Evolutionary conservation across 2,329 filamentous ascomycete genomes (phyloP).

Genomic region (Thielaviopsis cerberus): DNA sequence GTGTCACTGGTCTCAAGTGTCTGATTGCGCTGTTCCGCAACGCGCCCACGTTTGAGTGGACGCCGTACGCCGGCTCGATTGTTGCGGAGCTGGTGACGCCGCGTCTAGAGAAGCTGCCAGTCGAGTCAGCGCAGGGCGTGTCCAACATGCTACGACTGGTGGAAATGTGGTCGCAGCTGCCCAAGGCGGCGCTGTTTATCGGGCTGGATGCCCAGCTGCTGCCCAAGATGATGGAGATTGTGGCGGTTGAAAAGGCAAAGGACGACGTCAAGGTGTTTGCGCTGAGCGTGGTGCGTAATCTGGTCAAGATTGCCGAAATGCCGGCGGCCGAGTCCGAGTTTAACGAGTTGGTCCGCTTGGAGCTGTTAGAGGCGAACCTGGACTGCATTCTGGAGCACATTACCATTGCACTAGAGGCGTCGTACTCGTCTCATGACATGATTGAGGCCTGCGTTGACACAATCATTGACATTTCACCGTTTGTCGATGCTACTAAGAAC

Average conservation of each 20-base stretch:
- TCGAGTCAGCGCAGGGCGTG: slow-evolving; percentile 75
- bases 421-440: slow-evolving; percentile 48
- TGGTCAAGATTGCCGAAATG: slow-evolving; percentile 42
- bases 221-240: slow-evolving; percentile 49
- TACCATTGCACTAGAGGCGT: slow-evolving; percentile 43
- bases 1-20: slow-evolving; percentile 64
- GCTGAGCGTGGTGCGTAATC: slow-evolving; percentile 52
- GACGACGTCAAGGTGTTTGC: slow-evolving; percentile 74
- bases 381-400: slow-evolving; percentile 48
- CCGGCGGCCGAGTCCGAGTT: slow-evolving; percentile 36
- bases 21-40: slow-evolving; percentile 61
- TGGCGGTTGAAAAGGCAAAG: slow-evolving; percentile 56
- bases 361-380: slow-evolving; percentile 38
- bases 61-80: slow-evolving; percentile 48
- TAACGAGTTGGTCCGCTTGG: slow-evolving; percentile 35
- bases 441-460: slow-evolving; percentile 63
- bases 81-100: slow-evolving; percentile 60
- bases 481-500: slow-evolving; percentile 49
- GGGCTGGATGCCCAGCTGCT: slow-evolving; percentile 43
- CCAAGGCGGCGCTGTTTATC: slow-evolving; percentile 50
- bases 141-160: slow-evolving; percentile 70
- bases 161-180: slow-evolving; percentile 56
- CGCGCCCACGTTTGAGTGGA: slow-evolving; percentile 53
- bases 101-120: slow-evolving; percentile 56
- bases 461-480: slow-evolving; percentile 55